Percentiles rank a stretch among this genome's conserved stretches.
These are phyloP conservation scores for Cyberlindnera mrakii DNA, from an alignment of 805 yeast genomes.

Conservation along the genomic window DNA sequence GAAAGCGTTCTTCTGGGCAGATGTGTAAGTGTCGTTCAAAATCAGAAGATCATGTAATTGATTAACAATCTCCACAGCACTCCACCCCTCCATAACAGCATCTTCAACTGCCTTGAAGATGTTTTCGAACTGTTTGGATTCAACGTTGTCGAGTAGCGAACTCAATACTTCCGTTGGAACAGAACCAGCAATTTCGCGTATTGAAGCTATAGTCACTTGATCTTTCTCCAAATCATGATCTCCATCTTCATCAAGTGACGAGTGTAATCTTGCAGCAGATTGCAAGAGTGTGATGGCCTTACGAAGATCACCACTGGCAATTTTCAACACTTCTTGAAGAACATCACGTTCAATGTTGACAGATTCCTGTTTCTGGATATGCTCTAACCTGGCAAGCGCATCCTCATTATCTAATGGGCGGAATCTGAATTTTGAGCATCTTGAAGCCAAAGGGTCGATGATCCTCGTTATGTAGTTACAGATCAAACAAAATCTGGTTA, in stretches of 20 bases:
- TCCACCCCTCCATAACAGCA: slow-evolving; percentile 66
- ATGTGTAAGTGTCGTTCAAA: slow-evolving; percentile 42
- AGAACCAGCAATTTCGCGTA: slow-evolving; percentile 73
- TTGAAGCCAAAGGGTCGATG: slow-evolving; percentile 91
- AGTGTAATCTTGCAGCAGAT: slow-evolving; percentile 61
- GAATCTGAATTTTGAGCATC: slow-evolving; percentile 95
- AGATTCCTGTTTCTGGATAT: slow-evolving; percentile 47
- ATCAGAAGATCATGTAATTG: slow-evolving; percentile 69
- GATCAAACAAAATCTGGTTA: slow-evolving; percentile 88
- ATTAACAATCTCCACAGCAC: slow-evolving; percentile 62
- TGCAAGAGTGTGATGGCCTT: slow-evolving; percentile 88
- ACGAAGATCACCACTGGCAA: slow-evolving; percentile 87
- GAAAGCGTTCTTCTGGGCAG: slow-evolving; percentile 56
- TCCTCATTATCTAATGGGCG: slow-evolving; percentile 64
- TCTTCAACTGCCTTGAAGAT: slow-evolving; percentile 41
- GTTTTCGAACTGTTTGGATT: slow-evolving; percentile 25
- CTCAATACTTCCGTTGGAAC: slow-evolving; percentile 47
- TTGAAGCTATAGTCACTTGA: slow-evolving; percentile 36
- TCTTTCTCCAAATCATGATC: slow-evolving; percentile 30
- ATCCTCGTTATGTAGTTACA: slow-evolving; percentile 96
- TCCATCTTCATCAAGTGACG: slow-evolving; percentile 23
- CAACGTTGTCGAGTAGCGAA: slow-evolving; percentile 34
- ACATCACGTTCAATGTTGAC: slow-evolving; percentile 41
- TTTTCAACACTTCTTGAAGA: slow-evolving; percentile 56
- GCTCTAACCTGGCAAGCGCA: slow-evolving; percentile 62